Base-by-base conservation (phyloP, 768 basidiomycete genomes). In the Amanita exitialis region DNA sequence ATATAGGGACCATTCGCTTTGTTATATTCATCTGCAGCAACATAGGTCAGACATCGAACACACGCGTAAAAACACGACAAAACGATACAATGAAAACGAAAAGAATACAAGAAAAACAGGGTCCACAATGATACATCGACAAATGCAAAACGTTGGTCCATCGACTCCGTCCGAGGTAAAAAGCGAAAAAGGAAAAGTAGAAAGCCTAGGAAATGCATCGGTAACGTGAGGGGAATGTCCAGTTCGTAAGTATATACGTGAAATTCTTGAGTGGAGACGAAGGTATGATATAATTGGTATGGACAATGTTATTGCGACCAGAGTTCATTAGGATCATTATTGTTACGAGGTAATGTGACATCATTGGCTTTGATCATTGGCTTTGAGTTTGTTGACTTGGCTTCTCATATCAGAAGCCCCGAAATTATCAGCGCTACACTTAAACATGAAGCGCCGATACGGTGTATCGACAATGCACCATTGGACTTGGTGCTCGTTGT, bases 321-420 rank as follows among this genome's bases (percentile, higher is more conserved):
- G 18, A 21, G 39, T 41, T 41, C 49, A 50, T 50, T 27, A 42
- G 41, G 7, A 21, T 20, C 21, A 20, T 48, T 10, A 30, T n/a
- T 9, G 30, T 30, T 30, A 12, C 30, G 6, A 10, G 30, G 30
- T 30, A 30, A 30, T 30, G 30, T 30, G 30, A 12, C 30, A 4
- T 30, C 30, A 30, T 30, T 30, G 30, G 18, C 36, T 37, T 37
- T 27, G 21, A 21, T 30, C 30, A 30, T 30, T 30, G 30, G 18
- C 36, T 37, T 37, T 27, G 21, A 21, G 18, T 39, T 16, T 10
- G 16, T 39, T 27, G 1, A 20, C 47, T 15, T 20, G 47, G 12
- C 27, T 18, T 43, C 39, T 50, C 49, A 50, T 41, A 50, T 25
- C 28, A 50, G 49, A 50, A 42, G 38, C 39, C 38, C 25, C 6